Percentiles rank a stretch among this genome's conserved stretches.
Evolutionary conservation across 2,329 filamentous ascomycete species (phyloP).

Genomic region (Orbilia blumenaviensis): DNA sequence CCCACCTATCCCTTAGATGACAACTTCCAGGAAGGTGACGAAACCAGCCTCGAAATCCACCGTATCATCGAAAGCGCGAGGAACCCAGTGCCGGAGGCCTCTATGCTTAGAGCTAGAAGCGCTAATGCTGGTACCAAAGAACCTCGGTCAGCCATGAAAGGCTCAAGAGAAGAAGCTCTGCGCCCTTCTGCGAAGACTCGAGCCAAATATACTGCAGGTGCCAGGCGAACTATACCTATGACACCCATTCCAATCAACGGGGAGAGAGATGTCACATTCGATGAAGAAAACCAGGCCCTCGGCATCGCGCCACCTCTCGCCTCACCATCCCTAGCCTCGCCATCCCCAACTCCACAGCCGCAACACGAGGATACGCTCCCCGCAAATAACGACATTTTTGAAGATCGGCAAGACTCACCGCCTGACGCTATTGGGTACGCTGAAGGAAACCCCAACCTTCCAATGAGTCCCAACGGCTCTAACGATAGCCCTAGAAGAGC

Average conservation of each 20-base stretch:
- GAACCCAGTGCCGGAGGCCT: conserved; percentile 36
- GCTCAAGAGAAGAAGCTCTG: conserved; percentile 40
- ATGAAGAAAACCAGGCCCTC: conserved; percentile 48
- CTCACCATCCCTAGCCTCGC: conserved; percentile 30
- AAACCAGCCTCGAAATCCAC: conserved; percentile 49
- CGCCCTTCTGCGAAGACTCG: conserved; percentile 49
- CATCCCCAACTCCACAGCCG: conserved; percentile 26
- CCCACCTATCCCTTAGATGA: conserved; percentile 34
- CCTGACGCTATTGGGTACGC: conserved; percentile 34
- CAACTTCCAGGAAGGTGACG: conserved; percentile 46
- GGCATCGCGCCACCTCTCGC: conserved; percentile 25
- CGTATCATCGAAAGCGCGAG: conserved; percentile 44
- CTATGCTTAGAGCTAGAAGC: conserved; percentile 39
- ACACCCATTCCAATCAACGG: conserved; percentile 29
- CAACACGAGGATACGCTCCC: background rate
- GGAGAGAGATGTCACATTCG: conserved; percentile 40
- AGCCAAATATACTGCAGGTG: conserved; percentile 20
- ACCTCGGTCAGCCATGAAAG: conserved; percentile 48
- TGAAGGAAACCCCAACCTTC: conserved; percentile 5
- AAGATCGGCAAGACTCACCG: conserved; percentile 18
- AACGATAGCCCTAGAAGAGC: background rate
- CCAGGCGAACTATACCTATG: conserved; percentile 22
- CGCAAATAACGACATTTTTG: background rate
- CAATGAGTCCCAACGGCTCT: background rate
- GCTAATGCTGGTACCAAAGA: conserved; percentile 39